Base-by-base conservation (phyloP, 73 alveolate genomes). In the Blepharisma stoltei region DNA sequence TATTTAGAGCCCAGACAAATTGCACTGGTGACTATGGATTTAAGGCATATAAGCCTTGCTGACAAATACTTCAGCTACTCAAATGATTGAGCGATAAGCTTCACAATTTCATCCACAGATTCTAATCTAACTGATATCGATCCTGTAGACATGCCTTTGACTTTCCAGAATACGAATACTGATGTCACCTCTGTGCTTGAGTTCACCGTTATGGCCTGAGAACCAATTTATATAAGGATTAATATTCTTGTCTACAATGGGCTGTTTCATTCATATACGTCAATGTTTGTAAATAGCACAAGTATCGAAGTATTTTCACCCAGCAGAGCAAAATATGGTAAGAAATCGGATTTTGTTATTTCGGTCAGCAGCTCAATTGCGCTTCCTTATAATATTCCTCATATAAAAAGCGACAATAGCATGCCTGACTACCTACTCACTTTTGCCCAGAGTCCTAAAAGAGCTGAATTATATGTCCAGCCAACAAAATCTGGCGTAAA, bases 381-480 rank as follows among this genome's bases (percentile, higher is more conserved):
- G 8, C 84, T 92, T 5, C 98, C 98, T 6, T 83, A 87, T 41
- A 92, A 92, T 81, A 81, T 83, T n/a, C 98, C 96, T 5, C 47
- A 84, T 45, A 65, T 71, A 21, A 68, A 80, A 6, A 78, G 79
- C 41, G 88, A 88, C 54, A 80, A 84, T 54, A 79, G 77, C 47
- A 75, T 84, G 8, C 90, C 95, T 14, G 55, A 80, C 44, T 77
- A 84, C 0, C 52, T 46, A 0, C 41, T 69, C 4, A 44, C 79
- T 69, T 69, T 38, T 69, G 69, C 79, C 11, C 65, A 47, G 14
- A 20, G 49, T 2, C 73, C 73, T 60, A 38, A 60, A 60, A 60
- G 73, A 25, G 73, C 73, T n/a, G 23, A 60, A 2, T 43, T 69
- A 14, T 71, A 69, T 18, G 2, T 71, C 27, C 32, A 18, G 25